Percentiles rank a stretch among this genome's conserved stretches.
phyloP scores from a whole-genome alignment of 2,329 filamentous ascomycete species.

The Clathrospora elynae region DNA sequence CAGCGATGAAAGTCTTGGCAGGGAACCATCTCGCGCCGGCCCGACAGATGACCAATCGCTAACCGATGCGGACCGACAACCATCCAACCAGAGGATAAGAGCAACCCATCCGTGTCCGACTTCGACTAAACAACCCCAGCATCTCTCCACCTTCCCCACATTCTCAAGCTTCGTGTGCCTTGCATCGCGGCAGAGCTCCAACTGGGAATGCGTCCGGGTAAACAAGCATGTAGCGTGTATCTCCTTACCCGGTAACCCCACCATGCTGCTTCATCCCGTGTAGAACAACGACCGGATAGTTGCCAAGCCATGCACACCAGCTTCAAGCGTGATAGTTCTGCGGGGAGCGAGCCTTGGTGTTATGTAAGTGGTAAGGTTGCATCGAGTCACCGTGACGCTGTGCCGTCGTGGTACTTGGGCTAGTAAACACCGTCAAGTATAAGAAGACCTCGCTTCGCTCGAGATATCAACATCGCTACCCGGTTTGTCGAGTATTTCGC shows the following conservation, averaged over 20 bases:
- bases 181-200: constrained; percentile 6
- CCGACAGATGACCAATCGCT: constrained; percentile 22
- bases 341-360: constrained; percentile 29
- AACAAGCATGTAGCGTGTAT: constrained; percentile 9
- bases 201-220: constrained; percentile 15
- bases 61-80: constrained; percentile 18
- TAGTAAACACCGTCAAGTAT: constrained; percentile 14
- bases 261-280: constrained; percentile 14
- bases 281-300: constrained; percentile 2
- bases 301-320: constrained; percentile 22
- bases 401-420: constrained; percentile 1
- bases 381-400: constrained; percentile 4
- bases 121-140: constrained; percentile 4
- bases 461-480: constrained; percentile 3
- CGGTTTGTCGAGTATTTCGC: constrained; percentile 4
- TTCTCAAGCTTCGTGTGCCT: constrained; percentile 6
- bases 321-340: constrained; percentile 21
- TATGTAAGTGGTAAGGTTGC: constrained; percentile 13
- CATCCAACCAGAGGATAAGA: constrained; percentile 13
- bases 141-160: constrained; percentile 16
- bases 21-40: too few species aligned
- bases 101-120: background rate
- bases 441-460: constrained; percentile 12
- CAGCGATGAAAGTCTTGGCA: background rate
- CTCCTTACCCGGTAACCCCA: constrained; percentile 14